Evolutionary conservation across 495 filamentous ascomycete species (phyloP), one percentile per base, ranked within the genome.

Genomic region (Aspergillus nidulans): DNA sequence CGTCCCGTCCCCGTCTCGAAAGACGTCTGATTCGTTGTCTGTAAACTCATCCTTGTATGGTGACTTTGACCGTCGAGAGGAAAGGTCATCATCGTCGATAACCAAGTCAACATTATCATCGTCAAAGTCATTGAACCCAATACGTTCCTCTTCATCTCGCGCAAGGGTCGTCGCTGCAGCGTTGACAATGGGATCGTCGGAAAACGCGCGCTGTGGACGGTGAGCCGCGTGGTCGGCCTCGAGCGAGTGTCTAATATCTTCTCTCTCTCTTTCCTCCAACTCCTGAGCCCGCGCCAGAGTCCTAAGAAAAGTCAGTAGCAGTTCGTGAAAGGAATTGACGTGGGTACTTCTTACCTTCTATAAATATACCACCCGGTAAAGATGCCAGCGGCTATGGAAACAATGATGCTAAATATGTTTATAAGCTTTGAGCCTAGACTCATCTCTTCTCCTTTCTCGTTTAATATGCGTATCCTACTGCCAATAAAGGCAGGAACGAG

Each of bases 401-500:
- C 79, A 16, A 90, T 62, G 63, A 98, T 97, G 69, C 85, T 87
- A 20, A 82, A 69, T 62, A 94, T 94, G 63, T 95, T 96, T 40
- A 96, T 75, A 18, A 81, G 76, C 61, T 81, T 81, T 20, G 77
- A 72, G 15, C 69, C 69, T 13, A 69, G 58, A 54, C 77, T 80
- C 78, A 81, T 81, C 53, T 80, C 67, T 57, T 80, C 82, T 46
- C 83, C 77, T 12, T 89, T 90, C 20, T 97, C 81, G 30, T 81
- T 78, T 5, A 87, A 86, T 19, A 75, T 52, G 16, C 74, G 72
- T 1, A 98, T 71, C 32, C 86, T 77, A 57, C 80, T 83, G 53
- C 94, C 94, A 61, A 98, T 88, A 70, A 97, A 98, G 44, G 96
- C 82, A 56, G 91, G 90, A n/a, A 97, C 84, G 55, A 96, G 69